Base-by-base conservation (phyloP, 2,329 filamentous ascomycete species). In the Ambrosiella beaveri region DNA sequence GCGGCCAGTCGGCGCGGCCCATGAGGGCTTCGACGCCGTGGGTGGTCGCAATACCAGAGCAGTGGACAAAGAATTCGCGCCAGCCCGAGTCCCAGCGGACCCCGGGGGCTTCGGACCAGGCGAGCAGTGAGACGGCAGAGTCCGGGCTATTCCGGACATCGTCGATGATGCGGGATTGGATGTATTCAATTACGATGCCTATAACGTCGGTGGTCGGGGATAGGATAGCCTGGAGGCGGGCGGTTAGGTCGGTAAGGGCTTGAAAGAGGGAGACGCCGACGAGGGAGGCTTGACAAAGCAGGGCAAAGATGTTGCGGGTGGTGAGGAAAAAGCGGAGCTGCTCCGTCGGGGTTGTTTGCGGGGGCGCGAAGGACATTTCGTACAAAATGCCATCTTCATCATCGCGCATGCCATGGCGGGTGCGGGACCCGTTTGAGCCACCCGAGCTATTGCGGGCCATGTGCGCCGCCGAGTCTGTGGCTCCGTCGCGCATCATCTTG, bases 21-120 rank as follows among this genome's bases (percentile, higher is more conserved):
- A 81, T 76, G n/a, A 81, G 67, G 27, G 68, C 71, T 11, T 19
- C 50, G 50, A 65, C 72, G 65, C 76, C 81, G 47, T 6, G 17
- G 11, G 39, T 7, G 27, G 15, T 54, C n/a, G 39, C 15, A 75
- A 85, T 80, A 35, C 84, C 84, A 2, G 77, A 77, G 62, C 79
- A 79, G 65, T 88, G 84, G 6, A 80, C 71, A 63, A 85, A 88
- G 35, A 76, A 75, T 65, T 86, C 83, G 13, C 77, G 73, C 74
- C 82, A 88, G 1, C 82, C 81, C 62, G 82, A 78, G 50, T 80
- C 75, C 81, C 82, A 85, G 4, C 74, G 74, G 7, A 86, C 77
- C 15, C 72, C 74, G 1, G 75, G 71, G n/a, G 72, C 73, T 63
- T 87, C 84, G 1, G 80, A 76, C 79, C 82, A 87, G 0, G 79